Percentiles rank a stretch among this genome's conserved stretches.
Conservation (phyloP, 257 asterid species). For the Nicotiana noctiflora region DNA sequence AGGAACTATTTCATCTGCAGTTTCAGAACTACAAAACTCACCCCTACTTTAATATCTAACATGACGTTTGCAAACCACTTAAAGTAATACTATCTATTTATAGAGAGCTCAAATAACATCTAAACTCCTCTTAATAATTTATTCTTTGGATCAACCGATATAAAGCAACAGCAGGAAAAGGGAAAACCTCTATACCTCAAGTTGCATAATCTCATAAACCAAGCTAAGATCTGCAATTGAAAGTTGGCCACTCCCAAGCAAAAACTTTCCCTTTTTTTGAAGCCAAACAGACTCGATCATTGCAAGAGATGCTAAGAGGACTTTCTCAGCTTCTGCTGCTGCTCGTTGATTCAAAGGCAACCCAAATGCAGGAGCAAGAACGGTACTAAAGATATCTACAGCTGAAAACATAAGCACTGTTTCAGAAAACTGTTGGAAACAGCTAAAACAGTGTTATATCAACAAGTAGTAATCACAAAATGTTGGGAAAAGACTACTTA, state of each 20-base stretch:
- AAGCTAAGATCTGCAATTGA: constrained; percentile 88
- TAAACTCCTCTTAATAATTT: not conserved
- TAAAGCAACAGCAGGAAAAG: not conserved
- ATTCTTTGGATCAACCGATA: not conserved
- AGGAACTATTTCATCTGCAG: not conserved
- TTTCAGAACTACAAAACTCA: not conserved
- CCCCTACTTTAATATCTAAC: not conserved
- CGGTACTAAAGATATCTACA: constrained; percentile 34
- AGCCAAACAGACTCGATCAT: constrained; percentile 74
- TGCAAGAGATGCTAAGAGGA: constrained; percentile 54
- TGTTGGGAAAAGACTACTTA: not conserved
- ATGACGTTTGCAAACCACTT: not conserved
- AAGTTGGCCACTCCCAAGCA: constrained; percentile 70
- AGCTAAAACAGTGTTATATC: not conserved
- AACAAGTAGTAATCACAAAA: not conserved
- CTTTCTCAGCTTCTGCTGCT: constrained; percentile 60
- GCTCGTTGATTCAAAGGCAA: constrained; percentile 48
- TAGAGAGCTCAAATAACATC: not conserved
- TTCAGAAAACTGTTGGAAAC: constrained; percentile 15
- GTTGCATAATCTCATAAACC: constrained; percentile 87
- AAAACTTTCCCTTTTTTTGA: constrained; percentile 55
- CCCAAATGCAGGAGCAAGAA: constrained; percentile 67
- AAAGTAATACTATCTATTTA: not conserved
- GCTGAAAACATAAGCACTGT: constrained; percentile 32
- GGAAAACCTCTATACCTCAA: constrained; percentile 45